These are phyloP conservation scores for Ogataea zsoltii DNA, from an alignment of 805 yeast species.

Conservation along the genomic window DNA sequence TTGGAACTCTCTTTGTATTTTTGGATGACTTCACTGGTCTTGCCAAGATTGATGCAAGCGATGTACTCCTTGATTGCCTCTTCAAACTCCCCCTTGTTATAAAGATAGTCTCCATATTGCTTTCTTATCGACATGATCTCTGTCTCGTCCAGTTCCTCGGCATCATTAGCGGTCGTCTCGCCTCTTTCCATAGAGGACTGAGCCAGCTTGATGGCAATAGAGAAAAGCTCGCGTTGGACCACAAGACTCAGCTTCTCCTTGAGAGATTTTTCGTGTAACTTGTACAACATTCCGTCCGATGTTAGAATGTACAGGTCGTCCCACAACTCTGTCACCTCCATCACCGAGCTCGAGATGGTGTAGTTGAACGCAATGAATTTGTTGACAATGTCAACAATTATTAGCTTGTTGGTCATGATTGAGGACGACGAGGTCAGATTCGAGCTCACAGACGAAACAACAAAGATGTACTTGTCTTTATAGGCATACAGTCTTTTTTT, in stretches of 20 bases:
- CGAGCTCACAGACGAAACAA: constrained; percentile 52
- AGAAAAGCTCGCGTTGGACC: constrained; percentile 66
- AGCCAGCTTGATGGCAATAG: constrained; percentile 73
- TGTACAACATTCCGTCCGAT: constrained; percentile 73
- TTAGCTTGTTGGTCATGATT: constrained; percentile 49
- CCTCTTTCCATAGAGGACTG: constrained; percentile 28
- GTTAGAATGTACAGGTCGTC: constrained; percentile 61
- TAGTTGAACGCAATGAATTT: constrained; percentile 70
- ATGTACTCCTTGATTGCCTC: constrained; percentile 78
- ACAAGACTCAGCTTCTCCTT: constrained; percentile 69
- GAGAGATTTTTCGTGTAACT: constrained; percentile 63
- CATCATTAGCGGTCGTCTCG: constrained; percentile 29
- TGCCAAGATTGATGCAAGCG: constrained; percentile 45
- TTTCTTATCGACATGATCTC: constrained; percentile 46
- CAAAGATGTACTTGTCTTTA: constrained; percentile 50
- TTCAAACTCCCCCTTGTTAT: constrained; percentile 60
- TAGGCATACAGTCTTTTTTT: constrained; percentile 53
- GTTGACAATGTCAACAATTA: constrained; percentile 68
- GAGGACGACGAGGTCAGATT: constrained; percentile 28
- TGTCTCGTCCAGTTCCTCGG: constrained; percentile 25
- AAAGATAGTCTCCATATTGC: constrained; percentile 72
- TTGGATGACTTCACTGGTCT: constrained; percentile 75
- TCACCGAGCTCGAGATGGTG: constrained; percentile 65
- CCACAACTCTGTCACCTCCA: constrained; percentile 58
- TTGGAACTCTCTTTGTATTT: constrained; percentile 78